Evolutionary conservation across 495 filamentous ascomycete species (phyloP).

Genomic region (Apodospora peruviana): DNA sequence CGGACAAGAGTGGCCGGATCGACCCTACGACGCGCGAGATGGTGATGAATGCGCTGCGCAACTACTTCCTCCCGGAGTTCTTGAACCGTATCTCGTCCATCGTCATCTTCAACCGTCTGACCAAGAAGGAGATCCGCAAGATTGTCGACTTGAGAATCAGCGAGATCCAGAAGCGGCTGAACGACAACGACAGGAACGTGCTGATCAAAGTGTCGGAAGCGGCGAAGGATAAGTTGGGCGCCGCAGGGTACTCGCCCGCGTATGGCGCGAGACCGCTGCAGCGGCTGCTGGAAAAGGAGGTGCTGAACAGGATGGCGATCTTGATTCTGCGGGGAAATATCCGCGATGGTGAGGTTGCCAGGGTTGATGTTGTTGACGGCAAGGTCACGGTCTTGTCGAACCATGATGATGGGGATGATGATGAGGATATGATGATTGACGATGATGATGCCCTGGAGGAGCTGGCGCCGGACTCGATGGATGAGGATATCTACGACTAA

Average conservation of each 20-base stretch:
- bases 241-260: constrained; percentile 83
- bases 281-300: constrained; percentile 90
- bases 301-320: constrained; percentile 87
- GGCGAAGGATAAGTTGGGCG: constrained; percentile 85
- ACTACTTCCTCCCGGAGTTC: constrained; percentile 97
- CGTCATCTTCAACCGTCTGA: constrained; percentile 98
- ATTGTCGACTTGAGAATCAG: constrained; percentile 87
- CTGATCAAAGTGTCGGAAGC: constrained; percentile 67
- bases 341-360: constrained; percentile 75
- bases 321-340: constrained; percentile 81
- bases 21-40: constrained; percentile 81
- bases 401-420: constrained; percentile 57
- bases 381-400: constrained; percentile 78
- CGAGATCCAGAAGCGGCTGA: constrained; percentile 87
- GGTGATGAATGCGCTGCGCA: constrained; percentile 81
- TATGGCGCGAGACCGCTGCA: constrained; percentile 88
- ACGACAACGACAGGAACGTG: constrained; percentile 75
- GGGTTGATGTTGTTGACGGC: constrained; percentile 65
- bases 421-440: constrained; percentile 63
- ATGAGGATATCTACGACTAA: constrained; percentile 66
- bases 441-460: constrained; percentile 65
- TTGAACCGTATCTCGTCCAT: constrained; percentile 91
- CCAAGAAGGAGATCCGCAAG: constrained; percentile 78
- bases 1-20: constrained; percentile 72
- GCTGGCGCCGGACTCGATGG: constrained; percentile 66